phyloP scores from a whole-genome alignment of 2,329 filamentous ascomycete species.

The Clonostachys byssicola region DNA sequence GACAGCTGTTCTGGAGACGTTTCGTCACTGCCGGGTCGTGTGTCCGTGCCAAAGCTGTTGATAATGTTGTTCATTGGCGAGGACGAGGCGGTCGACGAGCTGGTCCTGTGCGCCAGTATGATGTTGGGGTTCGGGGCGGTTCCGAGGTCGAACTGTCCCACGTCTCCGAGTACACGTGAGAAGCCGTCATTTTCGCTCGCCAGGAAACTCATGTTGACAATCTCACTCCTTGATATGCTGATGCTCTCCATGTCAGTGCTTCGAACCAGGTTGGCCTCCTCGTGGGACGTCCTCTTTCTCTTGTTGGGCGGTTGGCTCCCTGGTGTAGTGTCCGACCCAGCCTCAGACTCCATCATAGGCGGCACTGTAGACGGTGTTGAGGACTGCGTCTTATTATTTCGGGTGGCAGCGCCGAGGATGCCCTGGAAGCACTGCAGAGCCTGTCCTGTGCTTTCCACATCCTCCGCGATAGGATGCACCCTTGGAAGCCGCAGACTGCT shows the following conservation, averaged over 20 bases:
- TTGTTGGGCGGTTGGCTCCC: slow-evolving; percentile 14
- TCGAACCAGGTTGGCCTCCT: too few species aligned
- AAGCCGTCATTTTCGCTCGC: too few species aligned
- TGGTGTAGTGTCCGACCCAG: too few species aligned
- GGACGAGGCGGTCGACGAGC: slow-evolving; percentile 2
- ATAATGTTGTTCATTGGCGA: slow-evolving; percentile 1
- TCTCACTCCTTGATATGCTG: too few species aligned
- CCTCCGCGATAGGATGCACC: neutral
- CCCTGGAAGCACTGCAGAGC: slow-evolving; percentile 17
- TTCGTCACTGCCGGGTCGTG: slow-evolving; percentile 2
- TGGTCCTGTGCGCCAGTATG: slow-evolving; percentile 3
- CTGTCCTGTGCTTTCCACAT: neutral
- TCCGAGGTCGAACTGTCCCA: too few species aligned
- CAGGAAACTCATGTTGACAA: too few species aligned
- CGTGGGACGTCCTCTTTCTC: slow-evolving; percentile 16
- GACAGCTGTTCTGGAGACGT: neutral
- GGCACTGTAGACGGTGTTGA: too few species aligned
- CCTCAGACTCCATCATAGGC: too few species aligned
- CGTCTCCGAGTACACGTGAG: too few species aligned
- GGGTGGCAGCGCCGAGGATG: slow-evolving; percentile 22
- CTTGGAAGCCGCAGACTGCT: neutral
- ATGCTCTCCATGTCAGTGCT: too few species aligned
- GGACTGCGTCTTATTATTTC: slow-evolving; percentile 13
- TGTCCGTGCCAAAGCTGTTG: neutral
- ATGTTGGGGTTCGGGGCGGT: too few species aligned